Evolutionary conservation across 192 early-diverging fungal species (phyloP), one percentile per base, ranked within the genome.

Genomic region (Coemansia sp.): DNA sequence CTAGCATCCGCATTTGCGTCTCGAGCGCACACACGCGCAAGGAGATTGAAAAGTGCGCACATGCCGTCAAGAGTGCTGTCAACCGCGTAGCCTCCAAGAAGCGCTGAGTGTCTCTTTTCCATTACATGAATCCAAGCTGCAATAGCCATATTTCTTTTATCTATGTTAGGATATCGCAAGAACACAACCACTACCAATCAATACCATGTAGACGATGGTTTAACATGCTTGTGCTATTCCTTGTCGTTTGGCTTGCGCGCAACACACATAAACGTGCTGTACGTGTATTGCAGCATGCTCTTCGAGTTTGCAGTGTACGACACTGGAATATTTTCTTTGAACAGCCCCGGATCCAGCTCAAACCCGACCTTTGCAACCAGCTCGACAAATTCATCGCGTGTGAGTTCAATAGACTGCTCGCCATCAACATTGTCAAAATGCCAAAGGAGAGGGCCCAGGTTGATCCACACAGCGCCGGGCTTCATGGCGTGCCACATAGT

Each of bases 381-480:
- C 6, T 80, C 67, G 58, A 89, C 73, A 36, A 99, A 84, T 64
- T 97, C 92, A 41, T 96, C 90, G 50, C 93, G 81, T 33, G 86
- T 91, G 29, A 97, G 73, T 72, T 99, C 97, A 48, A 99, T 87
- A 11, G 93, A 94, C 25, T 85, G 74, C 61, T 96, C 92, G 45
- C 81, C 85, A 17, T 75, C 82, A 38, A 88, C 87, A 40, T 94
- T 93, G 71, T 98, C 95, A 81, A 92, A 98, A 68, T 98, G 95
- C 84, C 93, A 98, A 13, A 96, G 82, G 57, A 95, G 77, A 5
- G 96, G 97, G 6, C 95, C 92, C 19, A 91, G 72, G 67, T 94
- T 94, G 60, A 94, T 92, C 92, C 92, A 94, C 29, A 90, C 74
- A 2, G 90, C 92, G 25, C 87, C 88, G 9, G 86, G 83, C 70